phyloP scores from a whole-genome alignment of 2,329 filamentous ascomycete species.

The Leptosphaerulina australis region DNA sequence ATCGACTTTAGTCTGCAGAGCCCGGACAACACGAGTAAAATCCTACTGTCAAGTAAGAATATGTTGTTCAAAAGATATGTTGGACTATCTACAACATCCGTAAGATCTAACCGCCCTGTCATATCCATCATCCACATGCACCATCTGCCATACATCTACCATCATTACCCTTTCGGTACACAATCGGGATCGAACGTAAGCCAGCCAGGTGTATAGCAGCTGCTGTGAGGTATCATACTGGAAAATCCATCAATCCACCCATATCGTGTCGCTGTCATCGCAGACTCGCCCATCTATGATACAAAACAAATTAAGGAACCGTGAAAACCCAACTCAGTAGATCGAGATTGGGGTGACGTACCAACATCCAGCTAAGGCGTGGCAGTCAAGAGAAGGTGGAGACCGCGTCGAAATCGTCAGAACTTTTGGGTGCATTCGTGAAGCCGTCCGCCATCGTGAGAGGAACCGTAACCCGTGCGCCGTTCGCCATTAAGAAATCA shows the following conservation, averaged over 20 bases:
- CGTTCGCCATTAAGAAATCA: slow-evolving; percentile 45
- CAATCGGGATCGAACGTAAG: slow-evolving; percentile 29
- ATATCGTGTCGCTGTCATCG: slow-evolving; percentile 33
- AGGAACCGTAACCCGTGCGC: slow-evolving; percentile 42
- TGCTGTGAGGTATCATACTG: slow-evolving; percentile 41
- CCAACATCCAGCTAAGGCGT: slow-evolving; percentile 43
- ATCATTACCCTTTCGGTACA: slow-evolving; percentile 27
- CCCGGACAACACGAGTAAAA: no score
- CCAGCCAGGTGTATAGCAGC: slow-evolving; percentile 26
- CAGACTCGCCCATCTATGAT: slow-evolving; percentile 45
- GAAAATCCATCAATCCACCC: slow-evolving; percentile 31
- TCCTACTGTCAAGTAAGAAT: no score
- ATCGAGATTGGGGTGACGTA: slow-evolving; percentile 20
- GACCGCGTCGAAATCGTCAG: slow-evolving; percentile 35
- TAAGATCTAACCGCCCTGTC: slow-evolving; percentile 22
- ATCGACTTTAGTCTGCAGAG: no score
- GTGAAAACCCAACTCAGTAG: slow-evolving; percentile 24
- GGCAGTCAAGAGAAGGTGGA: slow-evolving; percentile 26
- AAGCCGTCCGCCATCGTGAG: slow-evolving; percentile 40
- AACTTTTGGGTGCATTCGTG: slow-evolving; percentile 48
- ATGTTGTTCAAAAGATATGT: slow-evolving; percentile 20
- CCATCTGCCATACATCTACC: slow-evolving; percentile 29
- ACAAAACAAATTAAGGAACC: slow-evolving; percentile 39
- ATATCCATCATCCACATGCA: slow-evolving; percentile 18
- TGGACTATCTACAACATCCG: slow-evolving; percentile 26